phyloP scores from a whole-genome alignment of 306 rosid species.

The Pterocarpus macrocarpus region DNA sequence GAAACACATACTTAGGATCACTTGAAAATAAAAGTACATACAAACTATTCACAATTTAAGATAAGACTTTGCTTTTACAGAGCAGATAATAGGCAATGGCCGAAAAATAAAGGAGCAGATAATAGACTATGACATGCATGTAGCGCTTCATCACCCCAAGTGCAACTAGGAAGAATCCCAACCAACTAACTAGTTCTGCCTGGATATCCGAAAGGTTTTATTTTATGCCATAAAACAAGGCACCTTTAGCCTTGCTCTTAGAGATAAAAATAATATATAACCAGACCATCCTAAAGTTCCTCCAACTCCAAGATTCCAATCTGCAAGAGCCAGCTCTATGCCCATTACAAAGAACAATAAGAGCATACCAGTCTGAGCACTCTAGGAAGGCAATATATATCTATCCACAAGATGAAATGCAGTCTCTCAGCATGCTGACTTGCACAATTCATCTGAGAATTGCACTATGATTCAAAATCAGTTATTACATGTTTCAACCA shows the following conservation, averaged over 20 bases:
- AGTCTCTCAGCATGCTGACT: neutral
- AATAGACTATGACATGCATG: neutral
- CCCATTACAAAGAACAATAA: constrained; percentile 27
- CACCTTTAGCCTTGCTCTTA: neutral
- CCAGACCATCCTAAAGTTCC: neutral
- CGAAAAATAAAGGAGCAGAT: constrained; percentile 13
- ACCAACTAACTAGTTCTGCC: constrained; percentile 21
- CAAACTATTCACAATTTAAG: neutral
- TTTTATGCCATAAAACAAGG: constrained; percentile 1
- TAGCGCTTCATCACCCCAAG: constrained; percentile 8
- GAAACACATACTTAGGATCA: constrained; percentile 1
- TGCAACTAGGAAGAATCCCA: constrained; percentile 19
- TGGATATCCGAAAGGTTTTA: constrained; percentile 4
- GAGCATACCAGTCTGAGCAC: neutral
- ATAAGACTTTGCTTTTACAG: neutral
- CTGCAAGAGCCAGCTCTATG: neutral
- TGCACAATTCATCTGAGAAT: constrained; percentile 2
- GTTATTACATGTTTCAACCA: constrained; percentile 16
- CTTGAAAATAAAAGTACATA: neutral
- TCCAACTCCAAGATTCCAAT: constrained; percentile 12
- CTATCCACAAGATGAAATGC: constrained; percentile 1
- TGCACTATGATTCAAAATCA: neutral
- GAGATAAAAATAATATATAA: neutral
- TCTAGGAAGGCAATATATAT: neutral
- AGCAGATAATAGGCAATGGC: constrained; percentile 15